Percentiles rank a stretch among this genome's conserved stretches.
Conservation (phyloP, 495 filamentous ascomycete species). For the Xanthoparmelia taractica region DNA sequence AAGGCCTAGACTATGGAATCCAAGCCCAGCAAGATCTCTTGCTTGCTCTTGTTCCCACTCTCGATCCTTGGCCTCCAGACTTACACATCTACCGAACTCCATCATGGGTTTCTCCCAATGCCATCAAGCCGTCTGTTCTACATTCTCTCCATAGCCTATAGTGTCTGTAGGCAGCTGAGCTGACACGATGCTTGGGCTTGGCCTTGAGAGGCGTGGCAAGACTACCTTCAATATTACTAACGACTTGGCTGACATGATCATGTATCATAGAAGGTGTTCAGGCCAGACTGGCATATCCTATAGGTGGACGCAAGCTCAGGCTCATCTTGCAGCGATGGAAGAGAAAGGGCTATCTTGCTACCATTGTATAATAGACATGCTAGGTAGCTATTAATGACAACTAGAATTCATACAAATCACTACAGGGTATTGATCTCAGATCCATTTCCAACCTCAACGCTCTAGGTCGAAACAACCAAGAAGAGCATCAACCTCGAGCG, state of each 20-base stretch:
- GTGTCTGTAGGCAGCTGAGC: constrained; percentile 15
- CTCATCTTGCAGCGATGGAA: constrained; percentile 8
- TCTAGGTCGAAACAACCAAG: background rate
- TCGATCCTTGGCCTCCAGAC: background rate
- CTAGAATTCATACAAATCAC: constrained; percentile 5
- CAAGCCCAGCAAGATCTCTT: background rate
- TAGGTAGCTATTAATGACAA: constrained; percentile 9
- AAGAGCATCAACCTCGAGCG: background rate
- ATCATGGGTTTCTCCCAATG: background rate
- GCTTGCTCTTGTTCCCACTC: background rate
- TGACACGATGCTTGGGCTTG: constrained; percentile 6
- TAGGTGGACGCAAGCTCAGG: constrained; percentile 7
- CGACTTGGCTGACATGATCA: constrained; percentile 11
- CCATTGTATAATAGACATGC: constrained; percentile 16
- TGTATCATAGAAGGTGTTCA: constrained; percentile 14
- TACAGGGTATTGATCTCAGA: background rate
- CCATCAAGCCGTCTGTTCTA: background rate
- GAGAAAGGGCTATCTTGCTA: constrained; percentile 4
- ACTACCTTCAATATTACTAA: constrained; percentile 12
- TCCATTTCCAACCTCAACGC: background rate
- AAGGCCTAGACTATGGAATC: constrained; percentile 42
- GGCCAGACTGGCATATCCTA: constrained; percentile 13
- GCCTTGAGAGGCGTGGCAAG: constrained; percentile 5
- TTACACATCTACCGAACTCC: background rate
- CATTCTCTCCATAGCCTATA: constrained; percentile 2